Conservation (phyloP, 129 eudicot genomes). For the Logfia minima region DNA sequence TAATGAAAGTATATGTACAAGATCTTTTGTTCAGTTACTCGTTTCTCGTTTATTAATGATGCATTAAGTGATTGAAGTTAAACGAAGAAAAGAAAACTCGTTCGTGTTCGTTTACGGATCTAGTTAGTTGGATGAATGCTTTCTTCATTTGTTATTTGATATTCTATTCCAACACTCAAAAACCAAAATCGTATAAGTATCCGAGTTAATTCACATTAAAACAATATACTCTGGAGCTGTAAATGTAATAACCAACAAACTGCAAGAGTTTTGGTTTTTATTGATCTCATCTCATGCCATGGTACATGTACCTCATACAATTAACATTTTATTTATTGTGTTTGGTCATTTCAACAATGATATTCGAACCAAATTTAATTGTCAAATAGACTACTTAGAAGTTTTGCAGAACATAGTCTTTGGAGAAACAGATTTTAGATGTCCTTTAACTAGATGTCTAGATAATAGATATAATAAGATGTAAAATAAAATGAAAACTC, state of each 20-base stretch:
- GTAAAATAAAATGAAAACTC: background rate
- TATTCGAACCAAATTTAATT: background rate
- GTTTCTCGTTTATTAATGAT: no score
- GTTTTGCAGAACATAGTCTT: background rate
- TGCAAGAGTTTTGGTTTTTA: background rate
- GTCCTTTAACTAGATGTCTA: background rate
- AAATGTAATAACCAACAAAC: background rate
- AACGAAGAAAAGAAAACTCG: no score
- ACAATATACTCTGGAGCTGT: no score
- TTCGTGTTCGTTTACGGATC: no score
- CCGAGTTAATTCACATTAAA: no score
- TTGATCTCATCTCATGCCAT: background rate
- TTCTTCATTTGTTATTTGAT: no score
- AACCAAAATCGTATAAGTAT: no score
- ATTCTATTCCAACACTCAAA: no score
- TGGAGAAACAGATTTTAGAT: background rate
- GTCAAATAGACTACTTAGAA: background rate
- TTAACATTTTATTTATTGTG: conserved; percentile 7
- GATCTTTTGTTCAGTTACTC: no score
- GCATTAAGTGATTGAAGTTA: no score
- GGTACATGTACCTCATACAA: background rate
- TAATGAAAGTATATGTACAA: no score
- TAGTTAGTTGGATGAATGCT: no score
- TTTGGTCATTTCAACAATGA: conserved; percentile 6
- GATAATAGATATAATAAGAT: background rate